These are phyloP conservation scores for Prunus kanzakura DNA, from an alignment of 306 rosid genomes.

Conservation along the genomic window DNA sequence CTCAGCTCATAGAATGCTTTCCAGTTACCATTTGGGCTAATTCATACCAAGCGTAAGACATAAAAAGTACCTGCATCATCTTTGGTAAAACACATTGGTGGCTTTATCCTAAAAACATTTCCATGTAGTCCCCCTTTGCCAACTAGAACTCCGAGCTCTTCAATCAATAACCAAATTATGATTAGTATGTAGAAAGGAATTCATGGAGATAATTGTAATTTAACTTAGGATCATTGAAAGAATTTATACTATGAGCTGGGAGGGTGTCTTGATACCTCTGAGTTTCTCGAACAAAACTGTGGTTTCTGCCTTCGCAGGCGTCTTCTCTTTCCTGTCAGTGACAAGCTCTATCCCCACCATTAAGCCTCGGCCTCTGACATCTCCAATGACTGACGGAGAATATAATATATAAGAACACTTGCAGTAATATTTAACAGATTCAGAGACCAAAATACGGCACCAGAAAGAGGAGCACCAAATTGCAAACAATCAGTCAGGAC, in stretches of 20 bases:
- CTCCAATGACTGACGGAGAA: slow-evolving; percentile 64
- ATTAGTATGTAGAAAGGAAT: slow-evolving; percentile 12
- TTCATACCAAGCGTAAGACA: not conserved
- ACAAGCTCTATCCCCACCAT: slow-evolving; percentile 84
- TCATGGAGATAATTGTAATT: not conserved
- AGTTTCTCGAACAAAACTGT: slow-evolving; percentile 70
- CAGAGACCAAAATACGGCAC: not conserved
- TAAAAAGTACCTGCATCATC: slow-evolving; percentile 71
- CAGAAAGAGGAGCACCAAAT: not conserved
- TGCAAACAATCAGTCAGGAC: not conserved
- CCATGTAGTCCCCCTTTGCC: slow-evolving; percentile 95
- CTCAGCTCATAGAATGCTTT: not conserved
- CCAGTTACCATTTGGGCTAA: not conserved
- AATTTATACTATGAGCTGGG: not conserved
- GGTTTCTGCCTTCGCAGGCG: slow-evolving; percentile 85
- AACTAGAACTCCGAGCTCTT: slow-evolving; percentile 77
- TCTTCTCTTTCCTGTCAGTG: slow-evolving; percentile 57
- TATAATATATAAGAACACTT: slow-evolving; percentile 14
- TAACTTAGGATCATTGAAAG: not conserved
- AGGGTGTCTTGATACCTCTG: slow-evolving; percentile 47
- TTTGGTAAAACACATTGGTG: slow-evolving; percentile 89
- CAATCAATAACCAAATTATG: slow-evolving; percentile 25
- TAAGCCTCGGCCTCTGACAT: slow-evolving; percentile 83
- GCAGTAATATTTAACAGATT: not conserved
- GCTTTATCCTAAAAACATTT: slow-evolving; percentile 83